Evolutionary conservation across 2,329 filamentous ascomycete genomes (phyloP), one percentile per base, ranked within the genome.

Genomic region (Colletotrichum somersetense): DNA sequence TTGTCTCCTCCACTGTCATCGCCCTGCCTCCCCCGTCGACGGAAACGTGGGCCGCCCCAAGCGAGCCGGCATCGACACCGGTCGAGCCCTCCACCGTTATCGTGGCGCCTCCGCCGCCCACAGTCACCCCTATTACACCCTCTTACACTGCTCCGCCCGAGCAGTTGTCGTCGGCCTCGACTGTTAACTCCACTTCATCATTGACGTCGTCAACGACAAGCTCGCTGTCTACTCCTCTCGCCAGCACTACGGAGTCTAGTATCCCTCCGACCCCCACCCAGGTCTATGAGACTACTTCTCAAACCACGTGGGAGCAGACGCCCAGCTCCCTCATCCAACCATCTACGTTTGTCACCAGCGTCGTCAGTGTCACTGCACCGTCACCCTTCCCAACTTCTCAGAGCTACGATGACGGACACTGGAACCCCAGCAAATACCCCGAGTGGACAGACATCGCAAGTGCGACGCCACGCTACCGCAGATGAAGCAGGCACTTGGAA

Each of bases 371-470:
- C 11, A 67, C 67, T 26, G 72, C 64, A 4, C 35, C 68, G 14
- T 73, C 74, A 12, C 75, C 77, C 18, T 69, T 75, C 40, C 74
- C 77, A n/a, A 74, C 75, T 5, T 56, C 59, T 18, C 72, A 74
- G 30, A 80, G 79, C 16, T 79, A 82, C 52, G 84, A 86, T 67
- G 74, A 86, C 65, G 85, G 85, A 23, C 77, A 77, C 62, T 86
- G 85, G 85, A 83, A 85, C 69, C 85, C 85, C 4, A 80, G 80
- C 0, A 73, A 74, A 40, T 86, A 86, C 66, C 83, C 83, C 3
- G 55, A 82, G 0, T 85, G 83, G 83, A 86, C 85, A 72, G 80
- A 77, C 63, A 85, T 84, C 2, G 71, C 76, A 40, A 64, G 62
- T 42, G 62, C 50, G 26, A 56, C 26, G 18, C 62, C 50, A 16